A percentile compares a stretch with the other conserved stretches of the same genome.
phyloP scores from a whole-genome alignment of 345 rosid species.

The Isatis tinctoria region DNA sequence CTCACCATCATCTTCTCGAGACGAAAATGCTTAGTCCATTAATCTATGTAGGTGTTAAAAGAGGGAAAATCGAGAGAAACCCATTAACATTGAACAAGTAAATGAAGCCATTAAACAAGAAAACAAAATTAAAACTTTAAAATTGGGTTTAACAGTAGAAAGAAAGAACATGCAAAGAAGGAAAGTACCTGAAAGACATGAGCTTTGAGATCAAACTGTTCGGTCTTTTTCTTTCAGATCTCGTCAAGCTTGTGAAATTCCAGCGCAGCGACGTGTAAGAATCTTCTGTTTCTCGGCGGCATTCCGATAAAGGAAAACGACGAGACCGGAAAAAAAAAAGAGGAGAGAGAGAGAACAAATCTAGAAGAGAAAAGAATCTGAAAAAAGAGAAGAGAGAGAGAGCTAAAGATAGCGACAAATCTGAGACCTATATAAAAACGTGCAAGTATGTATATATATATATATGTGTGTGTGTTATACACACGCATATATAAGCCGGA shows the following conservation, averaged over 20 bases:
- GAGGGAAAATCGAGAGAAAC: background rate
- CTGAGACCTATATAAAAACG: constrained; percentile 19
- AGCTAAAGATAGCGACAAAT: constrained; percentile 15
- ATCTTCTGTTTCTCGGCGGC: constrained; percentile 1
- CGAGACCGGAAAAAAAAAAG: background rate
- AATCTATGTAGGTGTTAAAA: background rate
- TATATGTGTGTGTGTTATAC: background rate
- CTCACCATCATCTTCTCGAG: constrained; percentile 1
- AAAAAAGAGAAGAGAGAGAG: background rate
- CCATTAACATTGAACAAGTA: background rate
- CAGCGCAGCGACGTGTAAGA: background rate
- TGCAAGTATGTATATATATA: background rate
- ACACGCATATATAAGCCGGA: background rate
- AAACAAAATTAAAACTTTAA: background rate
- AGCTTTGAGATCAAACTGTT: constrained; percentile 25
- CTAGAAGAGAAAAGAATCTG: constrained; percentile 17
- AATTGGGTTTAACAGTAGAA: background rate
- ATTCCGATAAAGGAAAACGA: constrained; percentile 15
- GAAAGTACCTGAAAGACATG: constrained; percentile 39
- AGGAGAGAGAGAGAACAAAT: constrained; percentile 19
- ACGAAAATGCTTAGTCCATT: background rate
- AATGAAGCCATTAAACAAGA: too few relatives aligned
- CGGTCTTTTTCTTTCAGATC: constrained; percentile 35
- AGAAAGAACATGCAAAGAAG: constrained; percentile 1
- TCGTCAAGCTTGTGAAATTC: constrained; percentile 19